These are phyloP conservation scores for Arctium minus DNA, from an alignment of 129 eudicot genomes.

Conservation along the genomic window DNA sequence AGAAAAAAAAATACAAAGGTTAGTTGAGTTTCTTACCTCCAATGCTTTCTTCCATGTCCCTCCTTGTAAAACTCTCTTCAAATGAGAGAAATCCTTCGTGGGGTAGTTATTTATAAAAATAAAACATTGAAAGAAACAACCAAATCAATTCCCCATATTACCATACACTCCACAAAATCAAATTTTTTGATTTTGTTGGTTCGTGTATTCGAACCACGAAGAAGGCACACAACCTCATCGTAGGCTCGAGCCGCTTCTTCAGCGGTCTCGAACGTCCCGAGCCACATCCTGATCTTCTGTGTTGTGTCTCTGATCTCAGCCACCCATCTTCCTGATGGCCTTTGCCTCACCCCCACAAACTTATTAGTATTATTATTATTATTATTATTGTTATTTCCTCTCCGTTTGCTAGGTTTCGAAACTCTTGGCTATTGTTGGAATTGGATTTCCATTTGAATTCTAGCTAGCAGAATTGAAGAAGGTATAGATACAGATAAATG, in stretches of 20 bases:
- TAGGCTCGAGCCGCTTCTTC: conserved; percentile 90
- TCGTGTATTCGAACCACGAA: conserved; percentile 70
- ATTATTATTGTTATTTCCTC: conserved; percentile 10
- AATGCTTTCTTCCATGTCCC: no score
- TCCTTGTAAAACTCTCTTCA: no score
- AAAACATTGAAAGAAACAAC: no score
- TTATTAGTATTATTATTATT: conserved; percentile 21
- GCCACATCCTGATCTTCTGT: conserved; percentile 89
- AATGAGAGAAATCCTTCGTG: no score
- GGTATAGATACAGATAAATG: conserved; percentile 1
- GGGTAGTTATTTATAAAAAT: no score
- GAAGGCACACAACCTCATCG: conserved; percentile 81
- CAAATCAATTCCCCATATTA: no score
- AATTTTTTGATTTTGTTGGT: conserved; percentile 27
- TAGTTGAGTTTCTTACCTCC: no score
- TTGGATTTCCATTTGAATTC: conserved; percentile 51
- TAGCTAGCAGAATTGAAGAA: not conserved
- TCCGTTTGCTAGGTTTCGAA: conserved; percentile 41
- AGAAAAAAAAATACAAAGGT: no score
- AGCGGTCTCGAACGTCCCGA: conserved; percentile 82
- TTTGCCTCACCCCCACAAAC: conserved; percentile 83
- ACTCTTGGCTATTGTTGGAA: conserved; percentile 47
- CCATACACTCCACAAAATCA: no score
- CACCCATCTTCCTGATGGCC: conserved; percentile 94
- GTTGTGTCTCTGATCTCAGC: conserved; percentile 92